phyloP scores from a whole-genome alignment of 2,329 filamentous ascomycete species.

The Claviceps capensis region DNA sequence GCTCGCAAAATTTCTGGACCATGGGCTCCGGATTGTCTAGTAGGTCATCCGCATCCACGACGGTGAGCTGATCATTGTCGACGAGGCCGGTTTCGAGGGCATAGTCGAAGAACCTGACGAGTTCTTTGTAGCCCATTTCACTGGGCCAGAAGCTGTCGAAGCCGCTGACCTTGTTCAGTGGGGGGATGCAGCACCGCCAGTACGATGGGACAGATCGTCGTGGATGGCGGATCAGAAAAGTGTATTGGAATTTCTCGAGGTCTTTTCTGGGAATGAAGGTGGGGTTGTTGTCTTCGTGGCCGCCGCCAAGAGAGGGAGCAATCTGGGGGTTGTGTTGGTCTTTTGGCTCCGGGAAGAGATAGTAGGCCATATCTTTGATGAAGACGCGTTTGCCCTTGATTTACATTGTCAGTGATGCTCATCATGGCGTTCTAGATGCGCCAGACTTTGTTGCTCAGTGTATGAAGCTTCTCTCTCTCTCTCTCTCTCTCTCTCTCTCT shows the following conservation, averaged over 20 bases:
- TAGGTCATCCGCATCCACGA: constrained; percentile 88
- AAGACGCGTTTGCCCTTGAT: constrained; percentile 76
- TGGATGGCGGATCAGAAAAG: constrained; percentile 95
- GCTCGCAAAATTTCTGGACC: constrained; percentile 67
- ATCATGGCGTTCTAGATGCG: neutral
- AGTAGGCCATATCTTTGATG: constrained; percentile 96
- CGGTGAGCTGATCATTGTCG: constrained; percentile 61
- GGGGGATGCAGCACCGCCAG: constrained; percentile 86
- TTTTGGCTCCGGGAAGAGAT: constrained; percentile 64
- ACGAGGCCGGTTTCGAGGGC: constrained; percentile 55
- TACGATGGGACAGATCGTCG: constrained; percentile 82
- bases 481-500: no score
- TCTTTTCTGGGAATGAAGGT: constrained; percentile 64
- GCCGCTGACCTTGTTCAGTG: constrained; percentile 66
- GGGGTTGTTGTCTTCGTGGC: constrained; percentile 54
- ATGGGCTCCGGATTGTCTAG: constrained; percentile 69
- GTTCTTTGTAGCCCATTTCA: constrained; percentile 83
- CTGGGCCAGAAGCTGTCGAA: constrained; percentile 77
- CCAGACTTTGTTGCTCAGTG: neutral
- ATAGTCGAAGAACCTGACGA: constrained; percentile 79
- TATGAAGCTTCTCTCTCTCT: no score
- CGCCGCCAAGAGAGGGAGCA: constrained; percentile 66
- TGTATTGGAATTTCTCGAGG: constrained; percentile 76
- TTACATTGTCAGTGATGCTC: neutral
- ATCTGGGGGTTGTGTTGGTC: constrained; percentile 47